These are phyloP conservation scores for Phoenix roebelenii DNA, from an alignment of 176 grass and related monocot species.

Conservation along the genomic window DNA sequence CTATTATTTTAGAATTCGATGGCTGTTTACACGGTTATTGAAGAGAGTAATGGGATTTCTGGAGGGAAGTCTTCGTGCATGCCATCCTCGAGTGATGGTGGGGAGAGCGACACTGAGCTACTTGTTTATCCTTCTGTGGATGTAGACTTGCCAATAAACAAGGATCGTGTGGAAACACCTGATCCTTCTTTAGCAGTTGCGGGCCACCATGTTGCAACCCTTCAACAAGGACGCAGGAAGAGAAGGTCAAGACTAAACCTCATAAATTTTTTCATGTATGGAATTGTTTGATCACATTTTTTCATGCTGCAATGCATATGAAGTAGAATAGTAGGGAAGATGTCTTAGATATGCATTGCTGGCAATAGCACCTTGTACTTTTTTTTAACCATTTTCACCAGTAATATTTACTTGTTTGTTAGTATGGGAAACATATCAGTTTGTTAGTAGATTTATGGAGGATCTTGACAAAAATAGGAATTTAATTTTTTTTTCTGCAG, in stretches of 20 bases:
- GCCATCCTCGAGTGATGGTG: slow-evolving; percentile 52
- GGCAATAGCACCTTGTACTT: no score
- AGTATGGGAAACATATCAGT: no score
- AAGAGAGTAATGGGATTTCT: slow-evolving; percentile 12
- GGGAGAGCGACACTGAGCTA: slow-evolving; percentile 55
- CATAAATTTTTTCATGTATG: background rate
- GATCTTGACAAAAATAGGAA: no score
- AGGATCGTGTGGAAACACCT: slow-evolving; percentile 21
- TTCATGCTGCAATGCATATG: background rate
- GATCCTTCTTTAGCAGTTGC: slow-evolving; percentile 49
- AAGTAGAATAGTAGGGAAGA: no score
- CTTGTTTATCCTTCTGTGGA: slow-evolving; percentile 37
- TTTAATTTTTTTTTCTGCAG: no score
- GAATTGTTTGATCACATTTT: background rate
- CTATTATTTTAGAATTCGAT: slow-evolving; percentile 20
- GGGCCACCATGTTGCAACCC: slow-evolving; percentile 40
- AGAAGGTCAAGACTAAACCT: slow-evolving; percentile 35
- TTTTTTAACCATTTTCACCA: no score
- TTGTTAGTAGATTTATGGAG: no score
- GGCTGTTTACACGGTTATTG: slow-evolving; percentile 22
- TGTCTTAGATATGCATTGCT: no score
- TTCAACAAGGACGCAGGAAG: slow-evolving; percentile 29
- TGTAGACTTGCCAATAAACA: slow-evolving; percentile 41
- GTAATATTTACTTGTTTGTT: no score
- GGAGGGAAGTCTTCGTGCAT: slow-evolving; percentile 4